Conservation (phyloP, 495 filamentous ascomycete species). For the Xylaria sp. region DNA sequence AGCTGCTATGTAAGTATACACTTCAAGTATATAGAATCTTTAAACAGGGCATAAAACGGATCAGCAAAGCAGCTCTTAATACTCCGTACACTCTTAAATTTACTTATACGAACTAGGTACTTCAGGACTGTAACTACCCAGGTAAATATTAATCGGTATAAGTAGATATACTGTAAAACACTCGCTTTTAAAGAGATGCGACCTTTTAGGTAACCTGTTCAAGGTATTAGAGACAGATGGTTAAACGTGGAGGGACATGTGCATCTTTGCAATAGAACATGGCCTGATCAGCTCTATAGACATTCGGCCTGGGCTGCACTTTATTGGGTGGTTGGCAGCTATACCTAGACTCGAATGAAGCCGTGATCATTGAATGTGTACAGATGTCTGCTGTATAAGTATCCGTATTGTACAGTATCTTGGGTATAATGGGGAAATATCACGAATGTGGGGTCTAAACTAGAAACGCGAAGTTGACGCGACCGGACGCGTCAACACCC, state of each 20-base stretch:
- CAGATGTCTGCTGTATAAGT: background rate
- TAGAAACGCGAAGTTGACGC: conserved; percentile 38
- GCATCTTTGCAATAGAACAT: background rate
- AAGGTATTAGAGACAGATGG: background rate
- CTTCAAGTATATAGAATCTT: no score
- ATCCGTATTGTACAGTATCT: background rate
- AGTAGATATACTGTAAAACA: background rate
- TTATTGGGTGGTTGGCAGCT: background rate
- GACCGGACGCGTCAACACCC: conserved; percentile 33
- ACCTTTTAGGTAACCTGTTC: conserved; percentile 13
- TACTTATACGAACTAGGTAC: background rate
- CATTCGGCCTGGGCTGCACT: background rate
- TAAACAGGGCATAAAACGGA: no score
- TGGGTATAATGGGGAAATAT: no score
- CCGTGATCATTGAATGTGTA: background rate
- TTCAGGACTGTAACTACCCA: background rate
- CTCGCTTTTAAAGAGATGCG: background rate
- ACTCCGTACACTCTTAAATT: no score
- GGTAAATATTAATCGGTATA: no score
- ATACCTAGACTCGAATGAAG: background rate
- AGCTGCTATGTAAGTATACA: no score
- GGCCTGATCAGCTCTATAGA: background rate
- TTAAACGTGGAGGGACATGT: background rate
- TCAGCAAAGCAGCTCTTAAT: no score
- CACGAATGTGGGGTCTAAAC: background rate